These are phyloP conservation scores for Magnolia changhungtana DNA, from an alignment of 164 flowering plant genomes.

Conservation along the genomic window DNA sequence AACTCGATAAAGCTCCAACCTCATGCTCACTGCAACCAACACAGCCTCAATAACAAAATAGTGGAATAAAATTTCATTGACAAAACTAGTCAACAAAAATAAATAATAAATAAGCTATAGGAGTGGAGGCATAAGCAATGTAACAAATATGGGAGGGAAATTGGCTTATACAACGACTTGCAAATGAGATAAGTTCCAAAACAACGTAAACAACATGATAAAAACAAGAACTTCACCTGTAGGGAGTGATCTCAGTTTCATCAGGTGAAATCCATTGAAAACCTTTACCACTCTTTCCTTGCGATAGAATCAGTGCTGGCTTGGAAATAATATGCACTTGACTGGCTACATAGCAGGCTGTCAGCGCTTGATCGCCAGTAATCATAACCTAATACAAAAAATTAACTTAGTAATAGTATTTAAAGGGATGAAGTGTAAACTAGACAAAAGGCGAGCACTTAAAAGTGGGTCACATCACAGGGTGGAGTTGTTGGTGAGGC, in stretches of 20 bases:
- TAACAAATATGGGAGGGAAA: neutral
- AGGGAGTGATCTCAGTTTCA: conserved; percentile 51
- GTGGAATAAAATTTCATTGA: neutral
- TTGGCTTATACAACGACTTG: neutral
- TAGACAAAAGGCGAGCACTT: neutral
- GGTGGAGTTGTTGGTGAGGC: neutral
- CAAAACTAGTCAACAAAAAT: neutral
- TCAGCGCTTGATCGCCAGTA: conserved; percentile 97
- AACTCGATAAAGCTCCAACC: conserved; percentile 63
- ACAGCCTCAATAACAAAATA: neutral
- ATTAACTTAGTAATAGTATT: conserved; percentile 4
- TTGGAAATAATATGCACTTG: conserved; percentile 92
- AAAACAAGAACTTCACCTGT: conserved; percentile 36
- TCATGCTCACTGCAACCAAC: conserved; percentile 51
- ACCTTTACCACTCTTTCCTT: conserved; percentile 32
- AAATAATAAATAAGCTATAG: neutral
- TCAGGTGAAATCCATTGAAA: conserved; percentile 90
- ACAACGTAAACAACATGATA: neutral
- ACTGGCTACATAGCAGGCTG: conserved; percentile 95
- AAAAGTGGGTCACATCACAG: neutral
- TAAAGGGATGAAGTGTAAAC: neutral
- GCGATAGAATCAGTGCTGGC: conserved; percentile 67
- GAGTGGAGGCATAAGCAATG: neutral
- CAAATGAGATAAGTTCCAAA: neutral
- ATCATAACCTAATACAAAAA: conserved; percentile 71